phyloP scores from a whole-genome alignment of 139 green algal species.

The Prasinococcaceae sp. region DNA sequence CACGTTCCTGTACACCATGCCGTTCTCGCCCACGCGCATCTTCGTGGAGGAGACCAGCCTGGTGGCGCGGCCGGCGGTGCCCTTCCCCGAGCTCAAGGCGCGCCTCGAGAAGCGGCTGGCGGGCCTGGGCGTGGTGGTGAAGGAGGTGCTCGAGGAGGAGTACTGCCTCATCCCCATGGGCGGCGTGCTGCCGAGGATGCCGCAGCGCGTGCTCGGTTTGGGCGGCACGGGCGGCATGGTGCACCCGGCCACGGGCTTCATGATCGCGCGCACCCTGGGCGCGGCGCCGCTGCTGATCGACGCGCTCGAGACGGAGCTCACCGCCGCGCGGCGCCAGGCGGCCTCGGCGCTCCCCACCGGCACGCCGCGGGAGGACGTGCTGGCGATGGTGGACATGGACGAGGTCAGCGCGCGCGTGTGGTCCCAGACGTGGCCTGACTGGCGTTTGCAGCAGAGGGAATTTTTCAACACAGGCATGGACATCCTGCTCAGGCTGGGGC shows the following conservation, averaged over 20 bases:
- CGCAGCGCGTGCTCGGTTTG: conserved; percentile 85
- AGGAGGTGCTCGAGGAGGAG: conserved; percentile 80
- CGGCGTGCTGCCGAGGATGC: conserved; percentile 76
- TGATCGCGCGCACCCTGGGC: conserved; percentile 75
- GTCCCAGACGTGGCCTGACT: conserved; percentile 65
- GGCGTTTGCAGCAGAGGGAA: conserved; percentile 73
- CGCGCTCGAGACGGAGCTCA: conserved; percentile 15
- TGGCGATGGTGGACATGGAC: conserved; percentile 34
- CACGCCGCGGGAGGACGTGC: neutral
- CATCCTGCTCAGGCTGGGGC: conserved; percentile 28
- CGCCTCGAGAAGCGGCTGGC: conserved; percentile 62
- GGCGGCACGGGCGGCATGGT: conserved; percentile 90
- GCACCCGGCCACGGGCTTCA: conserved; percentile 90
- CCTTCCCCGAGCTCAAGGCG: conserved; percentile 81
- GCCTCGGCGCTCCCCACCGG: neutral
- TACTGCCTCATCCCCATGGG: conserved; percentile 98
- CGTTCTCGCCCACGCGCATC: conserved; percentile 69
- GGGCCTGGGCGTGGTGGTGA: conserved; percentile 54
- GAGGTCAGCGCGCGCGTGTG: conserved; percentile 56
- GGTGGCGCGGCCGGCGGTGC: conserved; percentile 72
- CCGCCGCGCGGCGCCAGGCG: neutral
- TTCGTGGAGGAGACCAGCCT: conserved; percentile 74
- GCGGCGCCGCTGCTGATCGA: conserved; percentile 62
- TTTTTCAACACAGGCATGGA: conserved; percentile 97
- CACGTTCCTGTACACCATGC: conserved; percentile 98